A percentile compares a stretch with the other conserved stretches of the same genome.
Conservation (phyloP, 2,329 filamentous ascomycete species). For the Penicillium italicum region DNA sequence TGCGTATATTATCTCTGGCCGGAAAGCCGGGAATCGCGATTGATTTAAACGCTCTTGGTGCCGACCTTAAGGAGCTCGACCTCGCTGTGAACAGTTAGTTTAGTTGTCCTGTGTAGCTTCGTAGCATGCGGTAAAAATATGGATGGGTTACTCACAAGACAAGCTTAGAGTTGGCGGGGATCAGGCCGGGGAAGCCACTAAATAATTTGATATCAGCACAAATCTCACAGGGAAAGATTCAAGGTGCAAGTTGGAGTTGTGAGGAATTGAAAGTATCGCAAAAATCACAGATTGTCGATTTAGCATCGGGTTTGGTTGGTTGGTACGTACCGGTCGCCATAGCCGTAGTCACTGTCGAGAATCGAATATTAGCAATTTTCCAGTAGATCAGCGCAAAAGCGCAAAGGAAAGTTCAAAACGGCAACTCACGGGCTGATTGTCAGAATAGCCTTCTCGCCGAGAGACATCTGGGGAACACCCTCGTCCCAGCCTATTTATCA, state of each 20-base stretch:
- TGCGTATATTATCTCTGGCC: neutral
- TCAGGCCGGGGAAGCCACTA: conserved; percentile 74
- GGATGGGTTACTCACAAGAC: conserved; percentile 69
- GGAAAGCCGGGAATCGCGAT: neutral
- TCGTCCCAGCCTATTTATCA: conserved; percentile 66
- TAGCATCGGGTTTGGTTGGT: neutral
- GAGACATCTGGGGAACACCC: conserved; percentile 77
- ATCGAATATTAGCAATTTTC: conserved; percentile 10
- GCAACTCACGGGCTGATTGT: conserved; percentile 68
- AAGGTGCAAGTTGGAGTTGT: neutral
- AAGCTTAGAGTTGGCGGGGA: conserved; percentile 70
- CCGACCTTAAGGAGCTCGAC: conserved; percentile 66
- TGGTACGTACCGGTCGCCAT: conserved; percentile 39
- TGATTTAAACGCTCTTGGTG: conserved; percentile 42
- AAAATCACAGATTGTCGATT: neutral
- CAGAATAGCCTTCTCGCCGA: conserved; percentile 85
- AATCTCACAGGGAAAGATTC: neutral
- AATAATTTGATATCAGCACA: neutral
- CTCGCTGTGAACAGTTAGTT: conserved; percentile 49
- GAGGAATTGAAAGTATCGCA: neutral
- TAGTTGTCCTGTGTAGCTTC: neutral
- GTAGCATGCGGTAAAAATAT: neutral
- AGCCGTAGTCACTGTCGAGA: conserved; percentile 37
- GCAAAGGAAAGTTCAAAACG: neutral
- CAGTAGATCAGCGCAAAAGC: neutral